Evolutionary conservation across 345 rosid genomes (phyloP), one percentile per base, ranked within the genome.

Genomic region (Citrus inodora): DNA sequence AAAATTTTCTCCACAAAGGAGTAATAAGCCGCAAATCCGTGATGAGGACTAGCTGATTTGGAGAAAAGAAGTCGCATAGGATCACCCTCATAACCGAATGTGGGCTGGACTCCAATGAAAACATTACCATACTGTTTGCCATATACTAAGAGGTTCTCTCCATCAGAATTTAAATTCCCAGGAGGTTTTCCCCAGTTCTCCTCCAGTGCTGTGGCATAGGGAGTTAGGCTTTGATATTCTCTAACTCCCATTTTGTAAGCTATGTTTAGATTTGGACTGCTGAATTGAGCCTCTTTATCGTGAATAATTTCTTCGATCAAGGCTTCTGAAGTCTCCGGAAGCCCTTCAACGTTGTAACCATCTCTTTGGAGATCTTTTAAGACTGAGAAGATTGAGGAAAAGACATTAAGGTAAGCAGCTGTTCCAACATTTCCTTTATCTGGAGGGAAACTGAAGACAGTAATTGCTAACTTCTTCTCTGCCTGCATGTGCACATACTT

Each of bases 141-240:
- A 77, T 89, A 96, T 2, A 96, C 95, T 82, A 96, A 83, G 76
- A 96, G 97, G 81, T 82, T 90, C 90, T 96, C 98, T 35, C 99
- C 99, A 35, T 96, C 98, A 28, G 99, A 89, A 80, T 96, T 96
- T 78, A 96, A 74, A 85, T 92, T 96, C 40, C 99, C 99, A 0
- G 99, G 99, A 78, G 99, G 90, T 63, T 96, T 96, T 17, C 99
- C 99, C 99, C 99, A 96, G 91, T 93, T 96, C 72, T 96, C 99
- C 80, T 96, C 99, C 82, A 96, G 33, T 74, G 97, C 85, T 4
- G 88, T 75, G 64, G 99, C 94, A 69, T 96, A 96, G 42, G 98
- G 89, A 79, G 98, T 93, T 73, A 96, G 88, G 58, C 17, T 83
- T 81, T 90, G 93, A 89, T 96, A 96, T 73, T 96, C 99, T 0